Conservation (phyloP, 1,284 basidiomycete genomes). For the Trichosporon sp. region DNA sequence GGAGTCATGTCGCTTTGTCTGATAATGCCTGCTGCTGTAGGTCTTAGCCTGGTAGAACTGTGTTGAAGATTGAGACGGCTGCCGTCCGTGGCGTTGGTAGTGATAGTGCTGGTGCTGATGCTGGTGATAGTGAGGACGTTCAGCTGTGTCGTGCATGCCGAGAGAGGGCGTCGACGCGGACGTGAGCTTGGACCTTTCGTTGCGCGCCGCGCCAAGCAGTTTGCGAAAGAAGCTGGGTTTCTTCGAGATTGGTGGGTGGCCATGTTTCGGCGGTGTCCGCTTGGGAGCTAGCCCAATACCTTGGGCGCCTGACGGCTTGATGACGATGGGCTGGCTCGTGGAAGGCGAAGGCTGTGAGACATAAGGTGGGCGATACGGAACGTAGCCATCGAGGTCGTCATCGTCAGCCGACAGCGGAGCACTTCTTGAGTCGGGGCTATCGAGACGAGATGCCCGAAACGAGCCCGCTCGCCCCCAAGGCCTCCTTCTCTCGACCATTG, state of each 20-base stretch:
- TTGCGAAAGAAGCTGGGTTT: constrained; percentile 4
- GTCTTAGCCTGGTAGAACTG: neutral
- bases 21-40: neutral
- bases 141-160: neutral
- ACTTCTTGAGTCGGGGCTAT: neutral
- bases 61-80: neutral
- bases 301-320: constrained; percentile 16
- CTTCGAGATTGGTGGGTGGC: neutral
- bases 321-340: neutral
- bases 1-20: neutral
- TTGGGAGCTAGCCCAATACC: constrained; percentile 16
- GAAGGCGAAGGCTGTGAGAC: constrained; percentile 2
- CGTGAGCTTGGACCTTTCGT: neutral
- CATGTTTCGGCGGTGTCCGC: neutral
- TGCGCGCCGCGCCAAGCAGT: neutral
- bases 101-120: neutral
- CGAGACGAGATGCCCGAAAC: neutral
- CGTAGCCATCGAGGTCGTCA: constrained; percentile 11
- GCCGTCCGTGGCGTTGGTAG: neutral
- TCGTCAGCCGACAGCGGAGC: neutral
- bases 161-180: constrained; percentile 8
- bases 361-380: constrained; percentile 19
- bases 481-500: neutral
- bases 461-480: neutral
- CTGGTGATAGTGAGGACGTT: neutral